phyloP scores from a whole-genome alignment of 73 alveolate species.

The Uronychia setigera region DNA sequence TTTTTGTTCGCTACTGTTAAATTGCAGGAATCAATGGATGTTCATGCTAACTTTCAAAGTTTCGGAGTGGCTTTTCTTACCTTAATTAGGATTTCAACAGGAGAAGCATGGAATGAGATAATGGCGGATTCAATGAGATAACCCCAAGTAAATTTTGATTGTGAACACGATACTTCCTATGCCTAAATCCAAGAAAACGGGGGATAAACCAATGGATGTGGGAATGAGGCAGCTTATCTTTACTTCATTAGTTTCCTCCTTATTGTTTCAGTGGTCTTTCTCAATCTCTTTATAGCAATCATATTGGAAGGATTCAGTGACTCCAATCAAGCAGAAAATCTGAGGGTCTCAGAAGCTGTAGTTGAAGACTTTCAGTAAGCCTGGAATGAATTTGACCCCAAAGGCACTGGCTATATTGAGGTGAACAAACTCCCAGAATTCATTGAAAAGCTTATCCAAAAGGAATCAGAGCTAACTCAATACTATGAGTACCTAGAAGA shows the following conservation, averaged over 20 bases:
- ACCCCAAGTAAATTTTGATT: background rate
- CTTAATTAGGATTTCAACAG: constrained; percentile 31
- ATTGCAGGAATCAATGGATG: constrained; percentile 9
- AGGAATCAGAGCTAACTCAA: background rate
- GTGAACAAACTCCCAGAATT: background rate
- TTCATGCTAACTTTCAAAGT: constrained; percentile 15
- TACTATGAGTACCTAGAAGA: background rate
- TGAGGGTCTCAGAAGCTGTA: constrained; percentile 1
- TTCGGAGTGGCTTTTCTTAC: constrained; percentile 28
- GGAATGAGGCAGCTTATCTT: constrained; percentile 14
- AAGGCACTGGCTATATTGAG: background rate
- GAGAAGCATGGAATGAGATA: constrained; percentile 49
- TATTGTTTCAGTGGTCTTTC: constrained; percentile 60
- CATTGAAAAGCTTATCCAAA: background rate
- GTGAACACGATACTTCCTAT: background rate
- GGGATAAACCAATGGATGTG: constrained; percentile 11
- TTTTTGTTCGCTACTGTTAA: constrained; percentile 30
- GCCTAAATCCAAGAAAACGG: constrained; percentile 3
- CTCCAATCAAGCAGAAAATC: constrained; percentile 13
- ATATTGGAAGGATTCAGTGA: constrained; percentile 55
- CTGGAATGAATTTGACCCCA: constrained; percentile 42
- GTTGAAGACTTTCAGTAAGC: constrained; percentile 8
- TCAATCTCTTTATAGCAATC: constrained; percentile 70
- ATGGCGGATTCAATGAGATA: constrained; percentile 17
- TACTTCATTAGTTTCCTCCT: constrained; percentile 38